Evolutionary conservation across 2,329 filamentous ascomycete species (phyloP), one percentile per base, ranked within the genome.

Genomic region (Ophiostoma sp.): DNA sequence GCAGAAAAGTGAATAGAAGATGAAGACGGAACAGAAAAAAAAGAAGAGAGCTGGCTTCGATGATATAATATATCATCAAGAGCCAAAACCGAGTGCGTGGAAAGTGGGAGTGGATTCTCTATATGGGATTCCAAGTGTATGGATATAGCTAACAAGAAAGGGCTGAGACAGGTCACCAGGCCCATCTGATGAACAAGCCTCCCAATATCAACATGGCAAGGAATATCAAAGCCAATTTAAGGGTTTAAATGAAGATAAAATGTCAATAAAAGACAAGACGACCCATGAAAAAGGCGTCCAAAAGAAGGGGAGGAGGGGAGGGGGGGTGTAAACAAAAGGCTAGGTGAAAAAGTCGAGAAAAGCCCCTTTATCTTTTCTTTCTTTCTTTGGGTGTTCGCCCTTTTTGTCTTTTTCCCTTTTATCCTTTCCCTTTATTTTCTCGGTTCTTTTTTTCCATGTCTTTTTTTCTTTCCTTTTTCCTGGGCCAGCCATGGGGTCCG

Each of bases 161-260:
- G 72, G 72, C 72, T 72, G 71, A 73, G 69, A 70, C 68, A 70
- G 72, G 72, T 73, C 72, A 73, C 65, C 72, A 65, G 73, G 72
- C 72, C 36, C 71, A 73, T 72, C 52, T 64, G 62, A 23, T 15
- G 67, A 62, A 69, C 44, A 66, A 65, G 54, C 39, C 33, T 69
- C 62, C 57, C 36, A 68, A 39, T 20, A 41, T 64, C 60, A 64
- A 64, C 68, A 48, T 67, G 71, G 60, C 44, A 66, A 65, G 65
- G 17, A 64, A 10, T 17, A 64, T 36, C 2, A 20, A n/a, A 36
- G 1, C 27, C 2, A 35, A 64, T n/a, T 35, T 64, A 20, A 64
- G 36, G 20, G 20, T n/a, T 35, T 64, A 20, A 64, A 64, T n/a
- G 20, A 41, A 39, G 57, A 62, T 33, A 62, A 62, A 33, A 62